phyloP scores from a whole-genome alignment of 179 eudicot genomes.

The Spergularia azorica region DNA sequence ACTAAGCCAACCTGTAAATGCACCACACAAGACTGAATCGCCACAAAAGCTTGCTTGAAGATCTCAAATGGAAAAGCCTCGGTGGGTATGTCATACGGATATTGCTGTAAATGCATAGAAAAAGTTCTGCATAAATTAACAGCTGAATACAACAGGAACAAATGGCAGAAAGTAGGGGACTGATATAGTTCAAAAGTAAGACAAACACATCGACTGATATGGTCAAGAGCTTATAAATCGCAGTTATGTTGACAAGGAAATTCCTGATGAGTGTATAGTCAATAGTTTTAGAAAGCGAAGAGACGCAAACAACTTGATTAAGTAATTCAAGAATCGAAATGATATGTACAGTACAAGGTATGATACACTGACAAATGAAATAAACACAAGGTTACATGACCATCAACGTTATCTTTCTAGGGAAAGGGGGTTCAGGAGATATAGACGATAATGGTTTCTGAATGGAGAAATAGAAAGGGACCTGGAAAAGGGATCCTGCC shows the following conservation, averaged over 20 bases:
- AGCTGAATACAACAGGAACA: neutral
- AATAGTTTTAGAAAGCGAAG: too few species aligned
- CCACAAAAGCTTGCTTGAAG: constrained; percentile 99
- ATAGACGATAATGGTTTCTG: neutral
- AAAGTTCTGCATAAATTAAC: neutral
- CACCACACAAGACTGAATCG: constrained; percentile 96
- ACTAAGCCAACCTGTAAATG: constrained; percentile 83
- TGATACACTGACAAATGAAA: neutral
- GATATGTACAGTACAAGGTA: constrained; percentile 4
- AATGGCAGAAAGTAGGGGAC: constrained; percentile 1
- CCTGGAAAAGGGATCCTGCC: constrained; percentile 99
- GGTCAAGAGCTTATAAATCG: neutral
- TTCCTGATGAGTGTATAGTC: too few species aligned
- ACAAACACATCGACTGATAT: neutral
- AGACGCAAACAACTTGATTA: constrained; percentile 1
- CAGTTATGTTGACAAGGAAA: neutral
- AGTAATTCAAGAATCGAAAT: neutral
- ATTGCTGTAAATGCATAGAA: constrained; percentile 73
- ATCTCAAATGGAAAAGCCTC: constrained; percentile 97
- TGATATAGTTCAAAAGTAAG: neutral
- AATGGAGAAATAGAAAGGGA: constrained; percentile 13
- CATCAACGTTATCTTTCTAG: too few species aligned
- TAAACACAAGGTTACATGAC: neutral
- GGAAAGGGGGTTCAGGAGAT: constrained; percentile 1
- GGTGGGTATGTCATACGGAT: constrained; percentile 95